phyloP scores from a whole-genome alignment of 805 yeast species.

The Metschnikowia koreensis region DNA sequence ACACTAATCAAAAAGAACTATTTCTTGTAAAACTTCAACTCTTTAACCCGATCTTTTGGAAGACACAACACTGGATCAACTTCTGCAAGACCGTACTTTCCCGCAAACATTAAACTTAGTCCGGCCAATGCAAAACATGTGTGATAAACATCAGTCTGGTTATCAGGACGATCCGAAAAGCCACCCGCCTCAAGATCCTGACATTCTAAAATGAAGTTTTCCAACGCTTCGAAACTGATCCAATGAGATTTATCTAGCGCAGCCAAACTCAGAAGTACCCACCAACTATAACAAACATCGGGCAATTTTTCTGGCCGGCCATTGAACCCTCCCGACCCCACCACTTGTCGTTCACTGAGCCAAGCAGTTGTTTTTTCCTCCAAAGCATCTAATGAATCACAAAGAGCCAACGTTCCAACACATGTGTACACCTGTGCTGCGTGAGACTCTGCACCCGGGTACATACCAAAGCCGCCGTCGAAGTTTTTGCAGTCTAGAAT shows the following conservation, averaged over 20 bases:
- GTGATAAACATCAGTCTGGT: conserved; percentile 90
- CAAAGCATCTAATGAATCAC: conserved; percentile 33
- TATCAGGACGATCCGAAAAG: conserved; percentile 85
- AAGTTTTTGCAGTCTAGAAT: conserved; percentile 75
- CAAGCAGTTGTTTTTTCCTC: conserved; percentile 69
- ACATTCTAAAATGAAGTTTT: conserved; percentile 64
- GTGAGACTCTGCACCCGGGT: conserved; percentile 94
- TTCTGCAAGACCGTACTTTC: conserved; percentile 46
- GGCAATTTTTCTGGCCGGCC: conserved; percentile 96
- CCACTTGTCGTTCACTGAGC: conserved; percentile 86
- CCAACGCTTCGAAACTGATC: conserved; percentile 67
- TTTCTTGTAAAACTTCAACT: conserved; percentile 18
- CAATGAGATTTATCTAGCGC: conserved; percentile 67
- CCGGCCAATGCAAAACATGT: conserved; percentile 91
- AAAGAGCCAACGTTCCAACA: conserved; percentile 65
- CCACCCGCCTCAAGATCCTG: conserved; percentile 87
- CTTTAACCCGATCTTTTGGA: conserved; percentile 50
- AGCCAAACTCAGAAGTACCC: conserved; percentile 81
- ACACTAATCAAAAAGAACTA: too few relatives aligned
- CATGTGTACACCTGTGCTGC: conserved; percentile 91
- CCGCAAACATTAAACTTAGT: conserved; percentile 67
- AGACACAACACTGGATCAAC: conserved; percentile 88
- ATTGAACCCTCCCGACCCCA: conserved; percentile 81
- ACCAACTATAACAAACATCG: conserved; percentile 98
- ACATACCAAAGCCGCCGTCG: conserved; percentile 94